Evolutionary conservation across 2,329 filamentous ascomycete species (phyloP), one percentile per base, ranked within the genome.

Genomic region (Cytospora chrysosperma): DNA sequence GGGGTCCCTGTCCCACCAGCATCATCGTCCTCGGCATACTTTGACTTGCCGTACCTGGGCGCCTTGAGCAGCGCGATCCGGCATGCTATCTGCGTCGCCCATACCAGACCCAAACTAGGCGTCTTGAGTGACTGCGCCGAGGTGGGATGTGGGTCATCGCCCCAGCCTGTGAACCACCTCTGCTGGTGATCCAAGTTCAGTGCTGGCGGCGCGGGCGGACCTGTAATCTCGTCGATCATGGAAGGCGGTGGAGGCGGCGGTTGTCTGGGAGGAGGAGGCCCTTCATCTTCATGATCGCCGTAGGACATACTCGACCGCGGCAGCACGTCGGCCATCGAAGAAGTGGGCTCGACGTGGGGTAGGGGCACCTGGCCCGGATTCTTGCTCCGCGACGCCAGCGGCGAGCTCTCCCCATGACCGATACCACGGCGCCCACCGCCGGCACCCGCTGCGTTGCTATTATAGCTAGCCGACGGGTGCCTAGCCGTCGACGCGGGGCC

Each of bases 161-260:
- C 93, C 94, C 95, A 97, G 67, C 95, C 93, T 4, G 93, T 96
- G 77, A 97, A 96, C 86, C 93, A 97, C 51, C 91, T 85, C 74
- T 97, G 92, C 76, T 98, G 94, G 75, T 97, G 91, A 70, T 96
- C 89, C 10, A 97, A 84, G 34, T 86, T 84, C 43, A 97, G 81
- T 0, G 88, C 85, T 15, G 82, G 75, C 50, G 65, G 67, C 13
- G 60, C 66, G 15, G 49, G 64, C 15, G 56, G 32, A 9, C 32
- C 21, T 4, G 19, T n/a, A 13, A 61, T 34, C 3, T 61, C 51
- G 17, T 61, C 59, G 43, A 15, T 5, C 37, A 55, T 61, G 37
- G 59, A 53, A 19, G 59, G 64, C 1, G 64, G 57, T 19, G 64
- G 50, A 4, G 50, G 53, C 9, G 50, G 53, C 9, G 15, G 9